Conservation (phyloP, 768 basidiomycete species). For the Tulasnella sp. region DNA sequence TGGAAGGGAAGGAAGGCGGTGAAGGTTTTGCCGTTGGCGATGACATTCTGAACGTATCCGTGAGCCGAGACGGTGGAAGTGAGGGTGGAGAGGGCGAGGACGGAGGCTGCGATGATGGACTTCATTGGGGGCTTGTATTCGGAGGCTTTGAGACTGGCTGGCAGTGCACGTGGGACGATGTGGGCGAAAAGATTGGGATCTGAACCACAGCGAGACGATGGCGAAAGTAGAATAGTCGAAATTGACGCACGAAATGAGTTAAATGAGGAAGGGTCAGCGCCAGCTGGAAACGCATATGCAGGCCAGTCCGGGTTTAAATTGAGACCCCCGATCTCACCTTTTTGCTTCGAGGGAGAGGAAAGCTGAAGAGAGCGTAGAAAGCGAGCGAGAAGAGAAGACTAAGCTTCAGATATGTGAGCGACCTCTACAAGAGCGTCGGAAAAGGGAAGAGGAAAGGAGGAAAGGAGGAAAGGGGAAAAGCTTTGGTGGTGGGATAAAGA, state of each 20-base stretch:
- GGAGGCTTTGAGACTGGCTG: not conserved
- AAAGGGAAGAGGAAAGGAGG: not conserved
- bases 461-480: not conserved
- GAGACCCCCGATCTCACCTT: not conserved
- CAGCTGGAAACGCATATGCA: not conserved
- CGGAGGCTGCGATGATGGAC: not conserved
- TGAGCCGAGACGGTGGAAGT: constrained; percentile 9
- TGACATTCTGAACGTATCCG: constrained; percentile 7
- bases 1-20: constrained; percentile 9
- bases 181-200: not conserved
- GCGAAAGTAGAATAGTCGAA: not conserved
- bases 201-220: not conserved
- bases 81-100: constrained; percentile 1
- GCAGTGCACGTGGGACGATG: not conserved
- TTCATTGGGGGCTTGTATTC: too few species aligned
- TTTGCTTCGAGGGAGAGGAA: not conserved
- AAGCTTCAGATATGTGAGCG: not conserved
- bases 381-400: not conserved
- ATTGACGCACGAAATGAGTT: not conserved
- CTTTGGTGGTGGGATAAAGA: not conserved
- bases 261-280: not conserved
- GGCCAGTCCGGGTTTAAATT: not conserved
- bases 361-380: not conserved
- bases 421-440: not conserved
- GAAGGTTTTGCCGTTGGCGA: constrained; percentile 3